Conservation (phyloP, 352 stramenopile species). For the Saprolegnia diclina region DNA sequence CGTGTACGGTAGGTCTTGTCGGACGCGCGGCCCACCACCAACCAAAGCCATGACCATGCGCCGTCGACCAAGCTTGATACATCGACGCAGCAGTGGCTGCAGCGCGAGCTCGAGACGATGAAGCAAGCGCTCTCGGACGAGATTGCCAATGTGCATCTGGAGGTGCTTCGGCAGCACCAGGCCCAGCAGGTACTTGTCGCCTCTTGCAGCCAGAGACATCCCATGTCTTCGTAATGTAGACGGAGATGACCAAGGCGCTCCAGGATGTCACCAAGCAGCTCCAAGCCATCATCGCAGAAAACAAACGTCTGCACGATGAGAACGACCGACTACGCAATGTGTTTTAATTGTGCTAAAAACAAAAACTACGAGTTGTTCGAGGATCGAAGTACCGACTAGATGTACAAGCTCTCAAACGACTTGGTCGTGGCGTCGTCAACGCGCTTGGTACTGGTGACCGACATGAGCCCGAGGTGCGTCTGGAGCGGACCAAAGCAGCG, state of each 20-base stretch:
- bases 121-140: background rate
- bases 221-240: too few species aligned
- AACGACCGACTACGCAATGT: constrained; percentile 9
- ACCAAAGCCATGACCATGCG: background rate
- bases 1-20: background rate
- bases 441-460: background rate
- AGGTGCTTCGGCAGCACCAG: constrained; percentile 14
- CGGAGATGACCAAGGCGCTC: background rate
- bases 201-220: too few species aligned
- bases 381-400: background rate
- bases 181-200: constrained; percentile 10
- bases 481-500: background rate
- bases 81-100: constrained; percentile 6
- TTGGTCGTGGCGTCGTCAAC: background rate
- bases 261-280: background rate
- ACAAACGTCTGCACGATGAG: constrained; percentile 4
- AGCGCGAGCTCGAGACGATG: background rate
- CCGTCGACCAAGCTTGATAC: background rate
- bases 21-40: background rate
- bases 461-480: background rate
- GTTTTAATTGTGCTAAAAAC: background rate
- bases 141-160: constrained; percentile 10
- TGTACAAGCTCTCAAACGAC: background rate
- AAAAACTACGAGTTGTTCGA: too few species aligned
- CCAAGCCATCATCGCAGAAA: background rate